A percentile compares a stretch with the other conserved stretches of the same genome.
phyloP scores from a whole-genome alignment of 2,329 filamentous ascomycete species.

The Sporothrix phasma region DNA sequence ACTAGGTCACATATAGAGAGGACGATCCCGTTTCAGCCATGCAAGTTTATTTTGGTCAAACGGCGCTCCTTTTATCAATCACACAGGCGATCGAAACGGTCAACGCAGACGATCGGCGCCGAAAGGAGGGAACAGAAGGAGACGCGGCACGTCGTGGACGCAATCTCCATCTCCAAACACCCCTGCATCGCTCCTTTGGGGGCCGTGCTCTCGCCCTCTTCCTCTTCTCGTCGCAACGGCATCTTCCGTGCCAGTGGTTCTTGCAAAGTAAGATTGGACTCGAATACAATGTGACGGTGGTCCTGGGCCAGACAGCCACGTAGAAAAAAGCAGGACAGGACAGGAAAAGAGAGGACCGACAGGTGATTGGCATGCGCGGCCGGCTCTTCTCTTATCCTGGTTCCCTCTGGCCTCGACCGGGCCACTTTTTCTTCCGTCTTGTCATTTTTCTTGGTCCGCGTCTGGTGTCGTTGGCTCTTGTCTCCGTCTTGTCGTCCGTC shows the following conservation, averaged over 20 bases:
- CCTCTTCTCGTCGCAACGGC: background rate
- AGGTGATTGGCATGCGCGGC: background rate
- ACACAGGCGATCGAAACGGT: background rate
- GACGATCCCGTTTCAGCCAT: conserved; percentile 2
- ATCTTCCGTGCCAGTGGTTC: background rate
- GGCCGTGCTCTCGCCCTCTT: background rate
- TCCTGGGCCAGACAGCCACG: background rate
- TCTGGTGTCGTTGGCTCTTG: no score
- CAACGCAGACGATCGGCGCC: background rate
- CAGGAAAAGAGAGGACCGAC: no score
- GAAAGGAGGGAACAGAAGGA: no score
- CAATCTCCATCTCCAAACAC: no score
- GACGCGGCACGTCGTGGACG: no score
- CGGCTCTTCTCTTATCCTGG: background rate
- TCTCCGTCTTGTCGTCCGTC: no score
- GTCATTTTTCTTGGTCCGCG: no score
- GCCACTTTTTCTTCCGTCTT: no score
- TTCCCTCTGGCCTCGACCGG: no score
- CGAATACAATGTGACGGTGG: background rate
- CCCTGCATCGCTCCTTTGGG: background rate
- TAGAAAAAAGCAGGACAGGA: no score
- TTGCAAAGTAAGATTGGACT: background rate
- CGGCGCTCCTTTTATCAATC: background rate
- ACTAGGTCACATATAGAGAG: background rate
- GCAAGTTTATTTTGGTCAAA: background rate